Percentiles rank a stretch among this genome's conserved stretches.
phyloP scores from a whole-genome alignment of 495 filamentous ascomycete species.

The Neurospora sp. region DNA sequence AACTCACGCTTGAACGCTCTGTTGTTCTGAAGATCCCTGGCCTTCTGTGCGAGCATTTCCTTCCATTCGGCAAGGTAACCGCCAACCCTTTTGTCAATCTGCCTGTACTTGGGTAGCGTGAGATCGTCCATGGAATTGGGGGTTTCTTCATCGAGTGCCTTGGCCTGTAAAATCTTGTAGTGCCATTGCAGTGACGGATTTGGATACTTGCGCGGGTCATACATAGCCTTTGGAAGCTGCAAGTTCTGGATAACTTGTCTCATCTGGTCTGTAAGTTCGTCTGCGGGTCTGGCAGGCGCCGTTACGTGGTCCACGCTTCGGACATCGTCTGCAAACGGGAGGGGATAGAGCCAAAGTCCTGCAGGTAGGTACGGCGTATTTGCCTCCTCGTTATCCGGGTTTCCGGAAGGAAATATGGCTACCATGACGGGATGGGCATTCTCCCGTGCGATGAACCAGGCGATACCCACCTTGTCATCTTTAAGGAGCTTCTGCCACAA shows the following conservation, averaged over 20 bases:
- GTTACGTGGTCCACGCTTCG: conserved; percentile 45
- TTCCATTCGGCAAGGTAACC: conserved; percentile 70
- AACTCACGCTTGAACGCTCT: conserved; percentile 34
- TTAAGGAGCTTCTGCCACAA: conserved; percentile 77
- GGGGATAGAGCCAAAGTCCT: conserved; percentile 79
- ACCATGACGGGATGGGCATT: conserved; percentile 71
- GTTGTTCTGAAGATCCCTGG: conserved; percentile 22
- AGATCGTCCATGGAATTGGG: conserved; percentile 74
- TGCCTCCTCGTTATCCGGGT: conserved; percentile 48
- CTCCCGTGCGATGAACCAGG: conserved; percentile 78
- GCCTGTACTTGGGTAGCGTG: conserved; percentile 67
- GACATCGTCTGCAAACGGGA: conserved; percentile 89
- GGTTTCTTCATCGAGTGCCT: conserved; percentile 85
- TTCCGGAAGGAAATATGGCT: conserved; percentile 67
- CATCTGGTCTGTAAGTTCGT: conserved; percentile 71
- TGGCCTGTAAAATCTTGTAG: conserved; percentile 85
- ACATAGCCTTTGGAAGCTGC: conserved; percentile 77
- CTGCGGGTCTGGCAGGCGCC: conserved; percentile 48
- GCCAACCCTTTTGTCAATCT: conserved; percentile 79
- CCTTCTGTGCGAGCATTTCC: conserved; percentile 46
- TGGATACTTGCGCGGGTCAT: conserved; percentile 78
- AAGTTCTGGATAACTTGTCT: conserved; percentile 69
- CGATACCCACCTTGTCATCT: conserved; percentile 67
- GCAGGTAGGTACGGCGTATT: conserved; percentile 63
- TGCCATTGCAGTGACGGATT: conserved; percentile 98